Conservation (phyloP, 2,329 filamentous ascomycete species). For the Thermothelomyces thermophilus region DNA sequence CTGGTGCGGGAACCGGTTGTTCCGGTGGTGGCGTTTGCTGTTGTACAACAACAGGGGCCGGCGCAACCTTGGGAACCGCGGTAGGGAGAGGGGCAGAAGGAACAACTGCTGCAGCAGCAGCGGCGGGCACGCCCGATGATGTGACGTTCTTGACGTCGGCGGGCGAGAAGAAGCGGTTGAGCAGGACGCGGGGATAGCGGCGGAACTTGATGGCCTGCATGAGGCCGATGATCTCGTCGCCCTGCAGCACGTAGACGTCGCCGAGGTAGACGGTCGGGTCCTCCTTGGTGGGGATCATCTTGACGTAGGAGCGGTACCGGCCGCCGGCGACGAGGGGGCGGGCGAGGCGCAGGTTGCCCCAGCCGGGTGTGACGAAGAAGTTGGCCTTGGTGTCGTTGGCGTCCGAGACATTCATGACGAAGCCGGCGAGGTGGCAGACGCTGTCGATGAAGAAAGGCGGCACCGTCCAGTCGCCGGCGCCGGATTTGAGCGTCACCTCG, state of each 20-base stretch:
- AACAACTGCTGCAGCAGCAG: neutral
- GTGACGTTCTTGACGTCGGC: too few relatives aligned
- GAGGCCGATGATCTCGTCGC: conserved; percentile 30
- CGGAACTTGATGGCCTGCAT: conserved; percentile 33
- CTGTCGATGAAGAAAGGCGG: conserved; percentile 36
- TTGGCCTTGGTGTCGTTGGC: conserved; percentile 28
- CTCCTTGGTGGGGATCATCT: conserved; percentile 31
- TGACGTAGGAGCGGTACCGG: conserved; percentile 33
- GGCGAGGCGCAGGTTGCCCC: conserved; percentile 30
- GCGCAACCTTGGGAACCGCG: neutral
- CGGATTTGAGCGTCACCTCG: conserved; percentile 25
- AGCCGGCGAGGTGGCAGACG: conserved; percentile 34
- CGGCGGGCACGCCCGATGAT: conserved; percentile 23
- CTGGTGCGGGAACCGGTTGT: neutral
- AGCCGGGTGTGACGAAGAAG: conserved; percentile 35
- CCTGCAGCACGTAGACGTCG: conserved; percentile 33
- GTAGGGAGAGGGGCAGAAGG: neutral
- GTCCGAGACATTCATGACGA: conserved; percentile 36
- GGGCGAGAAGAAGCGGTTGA: conserved; percentile 36
- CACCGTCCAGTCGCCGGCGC: conserved; percentile 34
- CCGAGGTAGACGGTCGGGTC: conserved; percentile 28
- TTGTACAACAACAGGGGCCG: neutral
- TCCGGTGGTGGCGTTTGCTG: neutral
- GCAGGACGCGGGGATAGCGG: conserved; percentile 31
- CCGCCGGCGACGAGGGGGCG: conserved; percentile 28